Evolutionary conservation across 2,329 filamentous ascomycete species (phyloP), one percentile per base, ranked within the genome.

Genomic region (Magnaporthales sp.): DNA sequence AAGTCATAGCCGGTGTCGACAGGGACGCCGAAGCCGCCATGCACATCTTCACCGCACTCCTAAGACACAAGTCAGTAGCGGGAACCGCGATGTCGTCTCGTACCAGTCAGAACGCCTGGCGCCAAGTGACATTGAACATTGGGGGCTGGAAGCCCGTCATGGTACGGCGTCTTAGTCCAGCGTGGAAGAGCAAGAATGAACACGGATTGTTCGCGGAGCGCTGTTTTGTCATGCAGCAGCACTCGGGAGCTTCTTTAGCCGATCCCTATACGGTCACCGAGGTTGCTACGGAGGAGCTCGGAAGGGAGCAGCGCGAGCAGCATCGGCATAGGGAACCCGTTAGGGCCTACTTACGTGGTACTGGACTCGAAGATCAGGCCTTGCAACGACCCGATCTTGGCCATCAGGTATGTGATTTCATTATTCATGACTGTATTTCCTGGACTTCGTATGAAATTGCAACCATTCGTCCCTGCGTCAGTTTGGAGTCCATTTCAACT

Each of bases 111-210:
- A 63, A 70, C 1, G 70, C 74, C 1, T 83, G 79, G 80, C 76
- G 72, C 63, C 72, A 71, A 31, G 75, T 83, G 65, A 78, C 76
- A n/a, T 73, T 83, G 67, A 83, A 81, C 32, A 77, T 83, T 1
- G 81, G 81, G 5, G 81, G 80, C 8, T 83, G 81, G 81, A 76
- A 76, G 61, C 77, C 74, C 11, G 74, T 79, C 58, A 79, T 81
- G 79, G 75, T 81, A 8, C 75, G 81, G 22, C 74, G 81, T 24
- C 70, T 81, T 61, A 74, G 79, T 63, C 73, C 74, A 58, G 73
- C 74, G 10, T 83, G 81, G 81, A 75, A 75, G 67, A 69, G 72
- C 60, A 74, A 74, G 58, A 80, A 83, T 54, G 72, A 74, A 58
- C 71, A 74, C 51, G 81, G 81, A 1, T 71, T 82, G 1, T 83